Evolutionary conservation across 2,329 filamentous ascomycete species (phyloP).

Genomic region (Lachnellula hyalina): DNA sequence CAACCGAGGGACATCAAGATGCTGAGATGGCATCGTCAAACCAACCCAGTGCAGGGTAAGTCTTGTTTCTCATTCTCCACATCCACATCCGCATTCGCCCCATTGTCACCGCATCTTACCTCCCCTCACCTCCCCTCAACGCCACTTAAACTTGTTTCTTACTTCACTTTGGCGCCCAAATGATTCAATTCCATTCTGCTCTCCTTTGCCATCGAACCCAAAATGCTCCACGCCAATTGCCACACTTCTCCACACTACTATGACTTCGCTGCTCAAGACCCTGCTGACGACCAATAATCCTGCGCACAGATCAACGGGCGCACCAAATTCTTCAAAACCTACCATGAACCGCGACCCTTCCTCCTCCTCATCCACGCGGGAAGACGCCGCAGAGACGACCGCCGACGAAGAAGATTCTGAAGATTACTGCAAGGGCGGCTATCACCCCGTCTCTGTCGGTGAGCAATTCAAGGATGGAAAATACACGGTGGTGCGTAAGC

Average conservation of each 20-base stretch:
- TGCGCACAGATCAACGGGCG: slow-evolving; percentile 26
- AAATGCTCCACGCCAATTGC: slow-evolving; percentile 1
- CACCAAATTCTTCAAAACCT: slow-evolving; percentile 24
- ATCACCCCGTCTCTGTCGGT: slow-evolving; percentile 89
- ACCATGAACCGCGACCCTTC: slow-evolving; percentile 45
- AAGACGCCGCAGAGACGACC: slow-evolving; percentile 83
- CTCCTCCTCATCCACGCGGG: slow-evolving; percentile 71
- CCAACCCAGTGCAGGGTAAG: slow-evolving; percentile 33
- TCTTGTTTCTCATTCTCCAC: slow-evolving; percentile 8
- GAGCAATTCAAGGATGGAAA: slow-evolving; percentile 97
- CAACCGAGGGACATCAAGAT: slow-evolving; percentile 43
- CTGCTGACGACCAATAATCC: slow-evolving; percentile 27
- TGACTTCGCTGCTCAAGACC: slow-evolving; percentile 27
- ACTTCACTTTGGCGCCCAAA: not conserved
- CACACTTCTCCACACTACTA: slow-evolving; percentile 13
- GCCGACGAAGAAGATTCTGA: slow-evolving; percentile 98
- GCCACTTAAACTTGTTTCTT: not conserved
- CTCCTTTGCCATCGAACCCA: not conserved
- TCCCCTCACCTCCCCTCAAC: slow-evolving; percentile 1
- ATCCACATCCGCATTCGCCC: slow-evolving; percentile 14
- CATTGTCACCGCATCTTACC: not conserved
- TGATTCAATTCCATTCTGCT: not conserved
- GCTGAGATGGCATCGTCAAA: slow-evolving; percentile 28
- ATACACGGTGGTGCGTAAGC: slow-evolving; percentile 92
- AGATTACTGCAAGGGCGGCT: slow-evolving; percentile 98